Percentiles rank a stretch among this genome's conserved stretches.
phyloP scores from a whole-genome alignment of 176 grass and related monocot genomes.

The Otatea glauca region DNA sequence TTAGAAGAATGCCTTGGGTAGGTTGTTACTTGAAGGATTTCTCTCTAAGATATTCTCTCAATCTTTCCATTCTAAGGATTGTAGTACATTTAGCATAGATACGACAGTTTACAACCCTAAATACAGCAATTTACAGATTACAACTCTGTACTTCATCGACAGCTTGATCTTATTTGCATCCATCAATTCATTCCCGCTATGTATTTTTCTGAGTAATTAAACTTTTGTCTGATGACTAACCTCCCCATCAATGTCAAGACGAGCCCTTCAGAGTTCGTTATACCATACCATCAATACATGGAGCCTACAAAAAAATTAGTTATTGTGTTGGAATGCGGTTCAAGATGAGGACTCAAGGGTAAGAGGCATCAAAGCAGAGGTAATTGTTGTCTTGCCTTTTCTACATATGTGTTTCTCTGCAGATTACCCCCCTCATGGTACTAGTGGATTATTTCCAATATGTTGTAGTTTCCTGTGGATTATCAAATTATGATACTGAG shows the following conservation, averaged over 20 bases:
- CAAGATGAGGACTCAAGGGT: conserved; percentile 86
- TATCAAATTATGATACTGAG: no score
- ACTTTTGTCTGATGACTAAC: background rate
- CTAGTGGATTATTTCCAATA: background rate
- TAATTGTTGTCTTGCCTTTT: background rate
- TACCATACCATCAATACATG: conserved; percentile 84
- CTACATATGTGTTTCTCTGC: background rate
- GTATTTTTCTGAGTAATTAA: background rate
- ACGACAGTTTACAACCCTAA: background rate
- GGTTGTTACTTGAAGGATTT: conserved; percentile 92
- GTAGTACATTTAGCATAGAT: background rate
- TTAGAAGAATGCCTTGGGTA: conserved; percentile 91
- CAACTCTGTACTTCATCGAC: background rate
- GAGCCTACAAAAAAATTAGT: conserved; percentile 65
- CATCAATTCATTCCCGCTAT: background rate
- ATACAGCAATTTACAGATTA: no score
- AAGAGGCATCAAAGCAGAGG: conserved; percentile 53
- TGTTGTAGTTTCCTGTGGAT: background rate
- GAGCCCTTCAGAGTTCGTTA: conserved; percentile 80
- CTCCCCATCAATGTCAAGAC: conserved; percentile 54
- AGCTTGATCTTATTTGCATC: background rate
- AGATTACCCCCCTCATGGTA: background rate
- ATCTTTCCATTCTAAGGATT: background rate
- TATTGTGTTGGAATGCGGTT: conserved; percentile 79
- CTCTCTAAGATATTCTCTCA: conserved; percentile 72